phyloP scores from a whole-genome alignment of 1,284 basidiomycete species.

The Ustilago bromivora region DNA sequence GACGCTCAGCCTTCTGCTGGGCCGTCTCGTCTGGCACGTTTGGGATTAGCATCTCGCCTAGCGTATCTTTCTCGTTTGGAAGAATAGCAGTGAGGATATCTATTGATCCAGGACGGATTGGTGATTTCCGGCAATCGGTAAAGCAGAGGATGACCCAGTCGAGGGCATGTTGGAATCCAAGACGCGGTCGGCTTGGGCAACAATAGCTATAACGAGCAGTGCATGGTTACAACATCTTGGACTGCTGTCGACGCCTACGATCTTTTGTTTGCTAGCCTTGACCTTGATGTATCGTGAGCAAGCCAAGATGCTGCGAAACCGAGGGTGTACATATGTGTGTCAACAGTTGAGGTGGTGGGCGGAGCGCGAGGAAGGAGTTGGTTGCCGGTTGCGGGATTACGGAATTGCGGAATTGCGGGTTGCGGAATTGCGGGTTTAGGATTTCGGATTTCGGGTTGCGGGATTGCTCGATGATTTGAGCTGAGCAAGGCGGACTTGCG shows the following conservation, averaged over 20 bases:
- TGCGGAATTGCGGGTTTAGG: too few species aligned
- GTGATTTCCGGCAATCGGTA: background rate
- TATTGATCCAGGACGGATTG: too few species aligned
- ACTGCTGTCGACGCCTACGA: background rate
- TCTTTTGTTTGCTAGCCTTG: background rate
- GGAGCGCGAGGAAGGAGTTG: too few species aligned
- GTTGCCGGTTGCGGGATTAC: too few species aligned
- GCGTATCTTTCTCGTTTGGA: background rate
- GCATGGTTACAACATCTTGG: constrained; percentile 1
- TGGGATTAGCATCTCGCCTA: background rate
- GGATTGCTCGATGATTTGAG: too few species aligned
- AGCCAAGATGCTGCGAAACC: background rate
- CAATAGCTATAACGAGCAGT: background rate
- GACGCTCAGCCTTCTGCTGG: constrained; percentile 37
- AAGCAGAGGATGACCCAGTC: background rate
- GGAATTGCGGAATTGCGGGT: too few species aligned
- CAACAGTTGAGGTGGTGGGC: background rate
- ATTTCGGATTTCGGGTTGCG: too few species aligned
- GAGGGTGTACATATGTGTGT: background rate
- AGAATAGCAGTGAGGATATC: background rate
- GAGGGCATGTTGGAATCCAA: background rate
- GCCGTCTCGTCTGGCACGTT: constrained; percentile 31
- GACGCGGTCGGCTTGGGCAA: background rate
- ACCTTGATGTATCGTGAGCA: background rate
- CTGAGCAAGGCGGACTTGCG: too few species aligned